Base-by-base conservation (phyloP, 192 early-diverging fungal species). In the Cladochytrium replicatum region DNA sequence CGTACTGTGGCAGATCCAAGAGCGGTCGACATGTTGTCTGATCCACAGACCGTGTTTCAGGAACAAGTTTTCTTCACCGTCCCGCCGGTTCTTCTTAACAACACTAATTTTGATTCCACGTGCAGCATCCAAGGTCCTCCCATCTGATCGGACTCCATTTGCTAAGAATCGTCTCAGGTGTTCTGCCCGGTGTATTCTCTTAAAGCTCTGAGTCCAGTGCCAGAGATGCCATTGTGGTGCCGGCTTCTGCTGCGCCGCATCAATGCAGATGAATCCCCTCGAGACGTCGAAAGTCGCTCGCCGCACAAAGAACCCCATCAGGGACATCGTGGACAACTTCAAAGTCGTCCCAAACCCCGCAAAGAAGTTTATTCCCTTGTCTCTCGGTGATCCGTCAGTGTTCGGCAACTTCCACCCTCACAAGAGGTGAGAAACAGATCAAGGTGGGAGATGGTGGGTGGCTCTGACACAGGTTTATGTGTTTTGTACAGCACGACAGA, bases 1-100 rank as follows among this genome's bases (percentile, higher is more conserved):
- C 86, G 74, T 29, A 92, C 85, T 62, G 88, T 84, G 6, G 89
- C 83, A 2, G 88, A 92, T 2, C 91, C 91, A 52, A 87, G 67
- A 8, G 87, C 82, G 2, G 85, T 93, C 47, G 73, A 69, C 27
- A 98, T 80, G 8, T 78, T 65, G 8, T 74, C 81, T 73, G 66
- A 29, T n/a, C 32, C 38, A 34, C 17, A 39, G 5, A 22, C 2
- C 19, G 39, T 1, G 39, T 43, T 11, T 57, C 2, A 25, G 21
- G 40, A 13, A 17, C 26, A 25, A 38, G 2, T 8, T 28, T 21
- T 17, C 2, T 0, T 29, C 13, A 22, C 29, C 4, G 56, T 5
- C 4, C n/a, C 46, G 32, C n/a, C 9, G 11, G 2, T 5, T 15
- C 4, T 21, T 46, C 54, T 6, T 64, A 66, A 82, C 78, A 29